phyloP scores from a whole-genome alignment of 2,329 filamentous ascomycete genomes.

The Ceratocystis destructans region DNA sequence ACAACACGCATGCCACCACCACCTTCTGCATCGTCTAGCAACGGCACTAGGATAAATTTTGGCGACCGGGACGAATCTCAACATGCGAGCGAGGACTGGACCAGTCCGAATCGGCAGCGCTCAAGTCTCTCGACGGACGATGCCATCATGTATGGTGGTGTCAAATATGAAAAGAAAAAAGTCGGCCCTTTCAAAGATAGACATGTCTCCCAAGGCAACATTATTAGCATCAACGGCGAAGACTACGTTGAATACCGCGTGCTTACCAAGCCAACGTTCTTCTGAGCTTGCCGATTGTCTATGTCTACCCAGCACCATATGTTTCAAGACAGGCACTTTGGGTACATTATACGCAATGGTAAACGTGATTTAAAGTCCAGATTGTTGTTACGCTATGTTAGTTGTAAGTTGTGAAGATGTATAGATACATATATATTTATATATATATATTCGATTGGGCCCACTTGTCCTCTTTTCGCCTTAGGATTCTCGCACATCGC shows the following conservation, averaged over 20 bases:
- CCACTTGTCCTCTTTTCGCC: too few relatives aligned
- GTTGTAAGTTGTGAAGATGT: too few relatives aligned
- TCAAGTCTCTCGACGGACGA: conserved; percentile 29
- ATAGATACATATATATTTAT: too few relatives aligned
- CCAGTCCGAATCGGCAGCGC: conserved; percentile 1
- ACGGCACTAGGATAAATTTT: conserved; percentile 1
- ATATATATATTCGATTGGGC: too few relatives aligned
- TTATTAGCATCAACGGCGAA: conserved; percentile 52
- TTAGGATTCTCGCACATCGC: too few relatives aligned
- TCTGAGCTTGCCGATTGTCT: conserved; percentile 26
- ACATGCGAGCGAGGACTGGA: conserved; percentile 7
- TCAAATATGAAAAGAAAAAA: conserved; percentile 49
- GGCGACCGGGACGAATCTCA: conserved; percentile 1
- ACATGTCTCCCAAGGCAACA: conserved; percentile 47
- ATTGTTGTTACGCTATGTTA: too few relatives aligned
- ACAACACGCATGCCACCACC: neutral
- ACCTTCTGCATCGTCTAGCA: neutral
- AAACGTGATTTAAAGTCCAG: too few relatives aligned
- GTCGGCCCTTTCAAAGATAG: conserved; percentile 49
- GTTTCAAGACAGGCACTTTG: neutral
- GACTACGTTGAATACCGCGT: conserved; percentile 55
- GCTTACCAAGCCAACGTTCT: conserved; percentile 49
- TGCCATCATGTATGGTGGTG: conserved; percentile 43
- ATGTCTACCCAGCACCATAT: neutral
- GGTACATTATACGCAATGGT: neutral